These are phyloP conservation scores for Sordaria brevicollis DNA, from an alignment of 495 filamentous ascomycete species.

Conservation along the genomic window DNA sequence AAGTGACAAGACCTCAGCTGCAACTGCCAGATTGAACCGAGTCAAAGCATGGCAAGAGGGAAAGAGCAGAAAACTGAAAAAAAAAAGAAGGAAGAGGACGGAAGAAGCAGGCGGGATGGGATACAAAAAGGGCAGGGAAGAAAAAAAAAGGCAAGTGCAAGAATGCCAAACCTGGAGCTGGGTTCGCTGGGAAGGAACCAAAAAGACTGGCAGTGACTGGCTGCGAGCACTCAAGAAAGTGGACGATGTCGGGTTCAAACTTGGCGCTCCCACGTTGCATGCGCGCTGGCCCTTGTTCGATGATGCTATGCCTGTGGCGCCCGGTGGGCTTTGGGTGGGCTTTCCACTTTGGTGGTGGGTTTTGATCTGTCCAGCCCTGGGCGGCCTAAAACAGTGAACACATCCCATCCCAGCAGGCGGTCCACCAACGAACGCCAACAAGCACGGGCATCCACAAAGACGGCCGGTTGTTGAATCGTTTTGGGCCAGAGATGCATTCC, in stretches of 20 bases:
- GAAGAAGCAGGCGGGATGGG: slow-evolving; percentile 4
- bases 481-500: not conserved
- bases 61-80: not conserved
- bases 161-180: not conserved
- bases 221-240: not conserved
- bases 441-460: not conserved
- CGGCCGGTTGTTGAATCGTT: not conserved
- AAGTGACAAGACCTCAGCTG: not conserved
- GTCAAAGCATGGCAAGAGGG: not conserved
- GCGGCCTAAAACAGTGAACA: not conserved
- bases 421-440: not conserved
- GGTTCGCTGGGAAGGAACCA: not conserved
- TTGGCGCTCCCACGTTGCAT: slow-evolving; percentile 23
- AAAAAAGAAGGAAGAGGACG: not conserved
- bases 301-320: slow-evolving; percentile 20
- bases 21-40: not conserved
- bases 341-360: not conserved
- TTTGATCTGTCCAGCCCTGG: not conserved
- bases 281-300: slow-evolving; percentile 15
- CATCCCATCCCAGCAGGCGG: not conserved
- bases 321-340: not conserved
- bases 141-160: not conserved
- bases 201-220: too few species aligned
- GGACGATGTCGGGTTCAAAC: slow-evolving; percentile 8
- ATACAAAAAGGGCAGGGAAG: slow-evolving; percentile 12